Conservation (phyloP, 2,329 filamentous ascomycete species). For the Chaetomiaceae sp. region DNA sequence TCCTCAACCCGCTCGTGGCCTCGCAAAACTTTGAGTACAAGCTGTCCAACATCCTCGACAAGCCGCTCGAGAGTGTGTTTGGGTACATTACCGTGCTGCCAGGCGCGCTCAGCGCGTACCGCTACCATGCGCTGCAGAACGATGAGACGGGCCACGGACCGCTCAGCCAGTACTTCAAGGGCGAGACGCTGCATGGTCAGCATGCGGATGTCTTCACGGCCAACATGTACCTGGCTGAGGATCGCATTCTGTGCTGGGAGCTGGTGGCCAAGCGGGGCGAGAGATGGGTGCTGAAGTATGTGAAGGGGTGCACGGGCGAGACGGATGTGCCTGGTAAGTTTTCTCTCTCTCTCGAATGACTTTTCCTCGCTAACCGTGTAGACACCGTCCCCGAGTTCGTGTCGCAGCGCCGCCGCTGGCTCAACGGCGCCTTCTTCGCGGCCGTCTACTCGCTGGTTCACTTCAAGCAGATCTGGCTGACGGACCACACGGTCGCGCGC, state of each 20-base stretch:
- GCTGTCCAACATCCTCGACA: constrained; percentile 98
- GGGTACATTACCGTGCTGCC: constrained; percentile 97
- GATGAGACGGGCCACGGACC: constrained; percentile 94
- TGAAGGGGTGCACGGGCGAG: constrained; percentile 93
- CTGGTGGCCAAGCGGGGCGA: constrained; percentile 91
- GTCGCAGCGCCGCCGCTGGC: constrained; percentile 91
- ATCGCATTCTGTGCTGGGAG: constrained; percentile 91
- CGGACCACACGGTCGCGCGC: constrained; percentile 83
- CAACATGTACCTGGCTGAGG: constrained; percentile 91
- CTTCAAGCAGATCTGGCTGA: constrained; percentile 86
- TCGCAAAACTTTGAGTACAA: constrained; percentile 99
- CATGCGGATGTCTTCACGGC: constrained; percentile 97
- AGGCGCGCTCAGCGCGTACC: constrained; percentile 89
- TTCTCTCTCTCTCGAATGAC: background rate
- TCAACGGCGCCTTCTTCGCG: constrained; percentile 98
- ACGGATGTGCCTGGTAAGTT: constrained; percentile 90
- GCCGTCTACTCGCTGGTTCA: constrained; percentile 96
- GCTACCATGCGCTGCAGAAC: constrained; percentile 94
- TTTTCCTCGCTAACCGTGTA: constrained; percentile 35
- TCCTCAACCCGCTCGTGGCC: constrained; percentile 90
- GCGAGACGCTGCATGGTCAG: constrained; percentile 91
- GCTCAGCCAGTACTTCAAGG: constrained; percentile 97
- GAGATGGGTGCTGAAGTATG: constrained; percentile 96
- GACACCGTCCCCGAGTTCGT: constrained; percentile 95
- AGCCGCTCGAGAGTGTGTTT: constrained; percentile 94